Conservation (phyloP, 2,329 filamentous ascomycete genomes). For the Fusarium mexicanum region DNA sequence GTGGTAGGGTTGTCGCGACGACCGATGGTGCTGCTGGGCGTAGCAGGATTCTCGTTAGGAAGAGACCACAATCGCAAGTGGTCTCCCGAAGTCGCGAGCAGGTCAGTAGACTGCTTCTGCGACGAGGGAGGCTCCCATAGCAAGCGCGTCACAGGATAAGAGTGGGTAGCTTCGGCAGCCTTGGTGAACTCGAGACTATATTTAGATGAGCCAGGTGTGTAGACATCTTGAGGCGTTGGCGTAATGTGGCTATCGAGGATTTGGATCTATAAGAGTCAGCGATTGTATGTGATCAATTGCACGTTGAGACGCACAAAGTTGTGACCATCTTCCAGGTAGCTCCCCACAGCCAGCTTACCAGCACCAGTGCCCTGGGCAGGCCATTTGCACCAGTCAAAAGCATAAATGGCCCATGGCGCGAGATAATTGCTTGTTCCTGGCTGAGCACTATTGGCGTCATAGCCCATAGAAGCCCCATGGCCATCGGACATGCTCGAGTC, state of each 20-base stretch:
- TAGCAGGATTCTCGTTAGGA: constrained; percentile 70
- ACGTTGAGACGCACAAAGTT: constrained; percentile 76
- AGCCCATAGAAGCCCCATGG: constrained; percentile 67
- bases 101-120: constrained; percentile 93
- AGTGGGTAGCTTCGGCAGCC: constrained; percentile 95
- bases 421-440: constrained; percentile 89
- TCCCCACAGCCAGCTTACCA: constrained; percentile 93
- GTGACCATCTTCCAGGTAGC: constrained; percentile 96
- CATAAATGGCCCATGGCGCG: constrained; percentile 94
- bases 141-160: constrained; percentile 94
- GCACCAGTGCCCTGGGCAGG: constrained; percentile 80
- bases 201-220: constrained; percentile 74
- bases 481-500: constrained; percentile 84
- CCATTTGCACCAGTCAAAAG: constrained; percentile 99
- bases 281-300: background rate
- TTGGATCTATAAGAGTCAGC: constrained; percentile 75
- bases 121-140: constrained; percentile 96
- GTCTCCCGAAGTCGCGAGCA: constrained; percentile 94
- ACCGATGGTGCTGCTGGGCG: constrained; percentile 72
- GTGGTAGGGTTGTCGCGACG: constrained; percentile 69
- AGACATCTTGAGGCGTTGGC: constrained; percentile 74
- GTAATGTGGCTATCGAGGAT: constrained; percentile 88
- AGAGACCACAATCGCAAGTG: constrained; percentile 95
- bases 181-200: constrained; percentile 90
- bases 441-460: constrained; percentile 72